Evolutionary conservation across 139 green algal genomes (phyloP), one percentile per base, ranked within the genome.

Genomic region (Nannochloris sp.): DNA sequence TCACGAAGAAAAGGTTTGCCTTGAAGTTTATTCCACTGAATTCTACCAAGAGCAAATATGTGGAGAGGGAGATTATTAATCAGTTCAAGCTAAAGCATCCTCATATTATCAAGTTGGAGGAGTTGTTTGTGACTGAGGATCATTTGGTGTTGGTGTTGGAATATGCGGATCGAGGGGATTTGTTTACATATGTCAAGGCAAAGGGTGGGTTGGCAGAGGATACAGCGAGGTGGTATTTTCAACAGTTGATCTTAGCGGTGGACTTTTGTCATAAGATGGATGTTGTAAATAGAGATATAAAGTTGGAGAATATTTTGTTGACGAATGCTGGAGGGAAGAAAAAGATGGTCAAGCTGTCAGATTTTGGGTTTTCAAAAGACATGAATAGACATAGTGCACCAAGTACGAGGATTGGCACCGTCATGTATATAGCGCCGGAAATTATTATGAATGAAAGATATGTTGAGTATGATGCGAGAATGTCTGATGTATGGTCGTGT

Each of bases 171-270:
- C 77, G 82, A 6, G 87, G 83, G 5, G 81, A 94, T 64, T 48
- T 91, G 29, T 59, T 66, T 40, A 50, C 50, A 34, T 87, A 91
- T 44, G 89, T 97, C 24, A 87, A 88, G 62, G 73, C 81, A 1
- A 84, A 84, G 19, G 78, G 85, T 25, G 79, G 87, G 6, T 85
- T 99, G 25, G 84, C 84, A 18, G 93, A 99, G 74, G 81, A 85
- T 9, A 88, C 95, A 60, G 93, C 90, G 6, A 80, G 93, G 15
- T 98, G 89, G 85, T 97, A 97, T 73, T 98, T 98, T 74, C 93
- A 98, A 82, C 93, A 98, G 80, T 81, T 98, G 2, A 88, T 97
- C 7, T 82, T 94, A 1, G 90, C 86, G 19, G 79, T 98, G 34
- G 85, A 94, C 66, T 98, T 97, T 75, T 68, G 62, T 27, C 62